phyloP scores from a whole-genome alignment of 371 early-diverging fungal genomes.

The Batrachochytrium dendrobatidis region DNA sequence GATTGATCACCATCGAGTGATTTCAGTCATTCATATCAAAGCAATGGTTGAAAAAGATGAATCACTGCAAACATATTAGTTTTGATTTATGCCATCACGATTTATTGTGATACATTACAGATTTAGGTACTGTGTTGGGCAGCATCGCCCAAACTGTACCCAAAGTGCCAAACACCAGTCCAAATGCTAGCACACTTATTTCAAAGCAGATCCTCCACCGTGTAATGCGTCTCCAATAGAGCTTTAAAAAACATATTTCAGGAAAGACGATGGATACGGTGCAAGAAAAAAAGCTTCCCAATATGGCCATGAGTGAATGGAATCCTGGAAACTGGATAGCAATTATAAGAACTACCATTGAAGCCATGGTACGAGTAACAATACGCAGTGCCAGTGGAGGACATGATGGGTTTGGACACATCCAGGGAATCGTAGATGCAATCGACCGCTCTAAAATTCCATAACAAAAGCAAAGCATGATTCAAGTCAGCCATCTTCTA shows the following conservation, averaged over 20 bases:
- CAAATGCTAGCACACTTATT: background rate
- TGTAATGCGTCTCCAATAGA: constrained; percentile 22
- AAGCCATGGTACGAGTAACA: constrained; percentile 4
- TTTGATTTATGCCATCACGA: too few species aligned
- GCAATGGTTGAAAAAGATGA: too few species aligned
- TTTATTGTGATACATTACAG: too few species aligned
- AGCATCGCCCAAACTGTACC: background rate
- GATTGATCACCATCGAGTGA: too few species aligned
- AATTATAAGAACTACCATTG: constrained; percentile 28
- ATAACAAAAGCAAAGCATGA: background rate
- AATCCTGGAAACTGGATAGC: constrained; percentile 56
- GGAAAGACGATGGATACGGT: constrained; percentile 56
- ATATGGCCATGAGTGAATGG: constrained; percentile 56
- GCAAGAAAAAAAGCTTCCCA: constrained; percentile 60
- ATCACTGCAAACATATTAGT: too few species aligned
- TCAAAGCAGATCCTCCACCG: background rate
- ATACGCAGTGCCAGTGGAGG: constrained; percentile 1
- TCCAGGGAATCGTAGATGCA: background rate
- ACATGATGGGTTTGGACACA: background rate
- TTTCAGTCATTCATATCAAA: too few species aligned
- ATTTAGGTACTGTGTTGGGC: too few species aligned
- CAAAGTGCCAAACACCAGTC: background rate
- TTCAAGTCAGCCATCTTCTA: background rate
- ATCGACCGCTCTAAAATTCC: background rate
- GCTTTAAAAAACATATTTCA: constrained; percentile 38